phyloP scores from a whole-genome alignment of 2,329 filamentous ascomycete species.

The Ophiostoma tasmaniense region DNA sequence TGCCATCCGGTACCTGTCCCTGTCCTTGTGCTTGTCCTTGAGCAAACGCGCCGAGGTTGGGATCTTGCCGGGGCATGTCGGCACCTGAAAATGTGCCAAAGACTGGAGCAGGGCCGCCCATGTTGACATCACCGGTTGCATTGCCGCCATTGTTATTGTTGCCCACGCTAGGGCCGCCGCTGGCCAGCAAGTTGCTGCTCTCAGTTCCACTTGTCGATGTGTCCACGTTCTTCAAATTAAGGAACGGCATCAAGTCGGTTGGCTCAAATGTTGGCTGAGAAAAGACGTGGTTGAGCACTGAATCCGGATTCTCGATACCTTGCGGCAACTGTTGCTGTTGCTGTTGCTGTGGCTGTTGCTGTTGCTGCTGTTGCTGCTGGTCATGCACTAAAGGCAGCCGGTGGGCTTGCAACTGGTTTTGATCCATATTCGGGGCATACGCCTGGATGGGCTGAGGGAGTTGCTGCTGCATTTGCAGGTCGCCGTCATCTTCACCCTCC shows the following conservation, averaged over 20 bases:
- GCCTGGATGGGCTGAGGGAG: background rate
- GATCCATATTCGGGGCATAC: background rate
- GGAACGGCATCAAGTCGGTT: conserved; percentile 29
- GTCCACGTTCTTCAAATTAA: conserved; percentile 18
- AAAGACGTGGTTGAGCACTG: conserved; percentile 33
- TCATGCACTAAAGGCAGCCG: background rate
- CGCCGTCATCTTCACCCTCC: background rate
- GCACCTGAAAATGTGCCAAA: conserved; percentile 16
- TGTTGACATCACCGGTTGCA: background rate
- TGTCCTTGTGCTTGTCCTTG: background rate
- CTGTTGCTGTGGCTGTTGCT: no score
- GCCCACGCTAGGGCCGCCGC: background rate
- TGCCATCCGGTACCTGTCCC: background rate
- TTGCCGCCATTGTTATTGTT: background rate
- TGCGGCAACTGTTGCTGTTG: conserved; percentile 10
- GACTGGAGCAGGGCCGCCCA: background rate
- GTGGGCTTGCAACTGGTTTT: conserved; percentile 3
- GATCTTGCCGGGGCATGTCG: conserved; percentile 22
- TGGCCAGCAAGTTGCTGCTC: background rate
- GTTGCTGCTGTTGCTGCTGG: conserved; percentile 11
- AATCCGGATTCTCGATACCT: conserved; percentile 17
- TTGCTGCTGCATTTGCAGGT: conserved; percentile 12
- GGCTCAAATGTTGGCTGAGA: conserved; percentile 30
- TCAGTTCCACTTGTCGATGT: background rate
- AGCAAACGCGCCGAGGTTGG: conserved; percentile 16